These are phyloP conservation scores for Colletotrichum sidae DNA, from an alignment of 2,329 filamentous ascomycete species.

Conservation along the genomic window DNA sequence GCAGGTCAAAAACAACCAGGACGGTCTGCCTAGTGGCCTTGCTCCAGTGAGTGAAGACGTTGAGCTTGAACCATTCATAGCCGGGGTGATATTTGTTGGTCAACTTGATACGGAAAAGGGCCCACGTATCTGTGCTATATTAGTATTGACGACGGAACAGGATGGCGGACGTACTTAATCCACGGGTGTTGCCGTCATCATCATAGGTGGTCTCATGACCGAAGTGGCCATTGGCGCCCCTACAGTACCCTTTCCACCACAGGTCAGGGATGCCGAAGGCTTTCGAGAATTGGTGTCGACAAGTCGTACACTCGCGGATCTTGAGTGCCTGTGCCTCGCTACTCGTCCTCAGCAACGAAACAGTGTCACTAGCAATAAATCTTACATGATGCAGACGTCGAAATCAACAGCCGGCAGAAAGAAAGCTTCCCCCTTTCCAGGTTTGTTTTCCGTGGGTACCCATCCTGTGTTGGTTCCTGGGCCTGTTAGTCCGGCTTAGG, in stretches of 20 bases:
- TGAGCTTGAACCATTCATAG: conserved; percentile 51
- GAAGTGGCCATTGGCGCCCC: conserved; percentile 54
- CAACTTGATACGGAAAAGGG: conserved; percentile 46
- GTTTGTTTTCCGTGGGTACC: not conserved
- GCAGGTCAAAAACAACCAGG: conserved; percentile 47
- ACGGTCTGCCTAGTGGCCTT: conserved; percentile 39
- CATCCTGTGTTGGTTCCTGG: not conserved
- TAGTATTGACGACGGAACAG: not conserved
- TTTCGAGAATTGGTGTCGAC: conserved; percentile 41
- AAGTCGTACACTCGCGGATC: conserved; percentile 45
- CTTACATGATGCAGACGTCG: conserved; percentile 31
- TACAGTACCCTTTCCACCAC: conserved; percentile 51
- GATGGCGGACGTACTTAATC: conserved; percentile 39
- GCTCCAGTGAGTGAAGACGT: conserved; percentile 46
- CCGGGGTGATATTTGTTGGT: conserved; percentile 22
- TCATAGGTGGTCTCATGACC: conserved; percentile 44
- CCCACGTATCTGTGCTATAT: conserved; percentile 45
- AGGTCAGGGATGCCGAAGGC: conserved; percentile 45
- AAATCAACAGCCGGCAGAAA: conserved; percentile 3
- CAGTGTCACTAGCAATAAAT: not conserved
- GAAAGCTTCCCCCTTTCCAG: not conserved
- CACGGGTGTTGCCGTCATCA: conserved; percentile 23
- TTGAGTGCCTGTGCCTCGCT: conserved; percentile 47
- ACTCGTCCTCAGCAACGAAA: not conserved
- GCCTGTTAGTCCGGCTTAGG: not conserved